Evolutionary conservation across 352 stramenopile species (phyloP).

Genomic region (Pythium aquatile): DNA sequence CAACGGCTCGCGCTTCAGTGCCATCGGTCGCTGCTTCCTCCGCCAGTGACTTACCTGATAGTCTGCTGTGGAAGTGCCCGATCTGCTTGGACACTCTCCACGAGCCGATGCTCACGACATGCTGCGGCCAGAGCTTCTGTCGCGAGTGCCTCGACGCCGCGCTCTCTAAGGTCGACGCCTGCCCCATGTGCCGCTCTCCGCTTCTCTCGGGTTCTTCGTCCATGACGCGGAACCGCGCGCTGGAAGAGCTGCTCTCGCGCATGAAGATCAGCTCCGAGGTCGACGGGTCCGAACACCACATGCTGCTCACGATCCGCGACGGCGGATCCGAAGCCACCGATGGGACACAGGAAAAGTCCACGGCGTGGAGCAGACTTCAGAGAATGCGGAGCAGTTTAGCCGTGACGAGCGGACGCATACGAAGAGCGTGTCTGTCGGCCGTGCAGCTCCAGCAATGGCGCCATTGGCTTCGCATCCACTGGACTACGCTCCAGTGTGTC

Average conservation of each 20-base stretch:
- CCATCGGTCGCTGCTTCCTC: neutral
- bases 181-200: slow-evolving; percentile 55
- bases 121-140: slow-evolving; percentile 71
- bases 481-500: slow-evolving; percentile 48
- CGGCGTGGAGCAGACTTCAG: neutral
- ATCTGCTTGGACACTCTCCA: slow-evolving; percentile 52
- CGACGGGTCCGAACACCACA: slow-evolving; percentile 17
- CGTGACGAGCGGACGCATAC: neutral
- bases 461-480: slow-evolving; percentile 58
- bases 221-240: slow-evolving; percentile 50
- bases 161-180: slow-evolving; percentile 42
- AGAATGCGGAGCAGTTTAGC: neutral
- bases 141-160: slow-evolving; percentile 45
- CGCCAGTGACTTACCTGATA: neutral
- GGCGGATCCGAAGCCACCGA: neutral
- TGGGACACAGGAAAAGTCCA: neutral
- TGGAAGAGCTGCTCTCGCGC: slow-evolving; percentile 37
- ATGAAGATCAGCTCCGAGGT: slow-evolving; percentile 13
- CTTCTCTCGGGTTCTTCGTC: slow-evolving; percentile 43
- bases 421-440: neutral
- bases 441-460: slow-evolving; percentile 35
- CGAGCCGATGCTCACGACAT: slow-evolving; percentile 51
- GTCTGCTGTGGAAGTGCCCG: slow-evolving; percentile 41
- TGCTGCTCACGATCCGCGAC: slow-evolving; percentile 26
- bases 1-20: no score